Percentiles rank a stretch among this genome's conserved stretches.
These are phyloP conservation scores for Starmera stellimalicola DNA, from an alignment of 1,139 yeast genomes.

Conservation along the genomic window DNA sequence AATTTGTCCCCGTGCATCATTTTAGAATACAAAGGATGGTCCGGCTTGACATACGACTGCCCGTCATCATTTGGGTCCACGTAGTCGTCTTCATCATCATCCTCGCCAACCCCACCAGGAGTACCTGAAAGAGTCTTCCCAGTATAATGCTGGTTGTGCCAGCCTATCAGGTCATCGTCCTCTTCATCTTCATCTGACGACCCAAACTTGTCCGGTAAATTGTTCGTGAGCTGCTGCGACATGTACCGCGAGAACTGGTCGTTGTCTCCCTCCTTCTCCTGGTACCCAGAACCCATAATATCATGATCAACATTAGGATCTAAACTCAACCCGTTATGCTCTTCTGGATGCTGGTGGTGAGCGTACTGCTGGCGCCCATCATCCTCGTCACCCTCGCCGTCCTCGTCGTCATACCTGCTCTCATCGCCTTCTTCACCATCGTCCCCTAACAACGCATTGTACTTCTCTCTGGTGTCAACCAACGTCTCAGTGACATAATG, in stretches of 20 bases:
- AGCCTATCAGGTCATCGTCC: slow-evolving; percentile 29
- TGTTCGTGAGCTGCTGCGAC: slow-evolving; percentile 67
- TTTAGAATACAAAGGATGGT: slow-evolving; percentile 44
- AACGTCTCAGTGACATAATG: slow-evolving; percentile 67
- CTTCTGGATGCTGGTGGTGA: slow-evolving; percentile 4
- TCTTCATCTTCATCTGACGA: slow-evolving; percentile 45
- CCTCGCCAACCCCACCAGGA: slow-evolving; percentile 15
- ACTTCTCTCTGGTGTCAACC: slow-evolving; percentile 81
- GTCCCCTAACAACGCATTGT: slow-evolving; percentile 92
- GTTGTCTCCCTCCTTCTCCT: slow-evolving; percentile 20
- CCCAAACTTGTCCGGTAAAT: slow-evolving; percentile 48
- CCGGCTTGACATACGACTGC: slow-evolving; percentile 53
- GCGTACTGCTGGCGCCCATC: slow-evolving; percentile 31
- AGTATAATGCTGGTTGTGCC: slow-evolving; percentile 14
- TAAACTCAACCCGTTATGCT: slow-evolving; percentile 7
- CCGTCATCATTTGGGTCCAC: slow-evolving; percentile 81
- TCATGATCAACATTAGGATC: slow-evolving; percentile 31
- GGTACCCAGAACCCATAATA: slow-evolving; percentile 17
- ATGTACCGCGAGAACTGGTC: slow-evolving; percentile 67
- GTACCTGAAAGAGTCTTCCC: slow-evolving; percentile 16
- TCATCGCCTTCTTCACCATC: slow-evolving; percentile 18
- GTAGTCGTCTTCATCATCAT: slow-evolving; percentile 47
- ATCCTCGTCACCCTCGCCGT: slow-evolving; percentile 41
- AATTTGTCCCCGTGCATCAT: slow-evolving; percentile 17
- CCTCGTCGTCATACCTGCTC: slow-evolving; percentile 16